Base-by-base conservation (phyloP, 495 filamentous ascomycete species). In the Aspergillus bertholletiae region DNA sequence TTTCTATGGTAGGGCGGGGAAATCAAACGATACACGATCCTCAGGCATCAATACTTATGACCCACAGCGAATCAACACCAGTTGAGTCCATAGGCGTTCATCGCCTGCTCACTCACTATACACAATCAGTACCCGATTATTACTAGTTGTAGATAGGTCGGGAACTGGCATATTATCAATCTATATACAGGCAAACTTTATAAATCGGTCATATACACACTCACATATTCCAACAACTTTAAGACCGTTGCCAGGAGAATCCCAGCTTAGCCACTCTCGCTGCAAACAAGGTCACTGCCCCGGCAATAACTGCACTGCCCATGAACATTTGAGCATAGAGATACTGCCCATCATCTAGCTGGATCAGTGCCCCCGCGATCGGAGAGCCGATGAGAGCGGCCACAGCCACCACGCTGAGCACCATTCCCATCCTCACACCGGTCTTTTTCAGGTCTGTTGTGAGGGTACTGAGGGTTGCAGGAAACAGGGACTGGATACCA, bases 381-480 rank as follows among this genome's bases (percentile, higher is more conserved):
- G 90, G 88, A 11, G 88, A 81, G 0, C 89, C 89, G 24, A 86
- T 88, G 24, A 94, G 70, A 21, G 79, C 79, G 0, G 89, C 88
- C 46, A 94, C 80, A 34, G 81, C 84, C 12, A 87, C 79, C 37
- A 91, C 82, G n/a, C 80, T 85, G 54, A 94, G 86, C 23, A 86
- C 79, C 88, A 94, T 92, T 6, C 89, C 91, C 77, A 90, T 85
- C 13, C 88, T 76, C 49, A 84, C 80, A 0, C 90, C 88, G 20
- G 79, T 75, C 66, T 88, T 90, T 24, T 79, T 77, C 61, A 85
- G 54, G 60, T 94, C 85, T 2, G 77, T 80, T 0, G 76, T 80
- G 20, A 90, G 77, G 9, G 84, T 80, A 17, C 81, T 80, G 56
- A 88, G 55, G 56, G 83, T 76, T 64, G 77, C 70, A 26, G 85